Evolutionary conservation across 129 eudicot species (phyloP).

Genomic region (Cynara cardunculus): DNA sequence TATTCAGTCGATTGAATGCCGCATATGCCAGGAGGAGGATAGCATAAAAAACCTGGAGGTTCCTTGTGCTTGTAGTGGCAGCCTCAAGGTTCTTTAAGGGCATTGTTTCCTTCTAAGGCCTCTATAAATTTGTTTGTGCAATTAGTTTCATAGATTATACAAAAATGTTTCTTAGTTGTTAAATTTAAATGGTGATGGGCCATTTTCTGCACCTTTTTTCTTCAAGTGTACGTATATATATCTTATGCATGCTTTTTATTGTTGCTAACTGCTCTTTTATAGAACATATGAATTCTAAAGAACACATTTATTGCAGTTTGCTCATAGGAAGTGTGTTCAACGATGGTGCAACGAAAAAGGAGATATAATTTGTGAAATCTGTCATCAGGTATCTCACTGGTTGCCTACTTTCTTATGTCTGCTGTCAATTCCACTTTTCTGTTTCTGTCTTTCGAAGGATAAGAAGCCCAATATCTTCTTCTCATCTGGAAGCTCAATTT

Average conservation of each 20-base stretch:
- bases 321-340: constrained; percentile 82
- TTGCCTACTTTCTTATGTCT: neutral
- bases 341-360: constrained; percentile 86
- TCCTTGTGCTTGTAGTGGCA: constrained; percentile 77
- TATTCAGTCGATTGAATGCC: constrained; percentile 63
- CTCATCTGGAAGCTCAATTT: neutral
- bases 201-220: neutral
- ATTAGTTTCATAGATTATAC: neutral
- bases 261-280: neutral
- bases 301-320: constrained; percentile 43
- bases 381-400: constrained; percentile 59
- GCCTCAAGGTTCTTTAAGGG: constrained; percentile 52
- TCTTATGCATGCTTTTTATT: neutral
- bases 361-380: constrained; percentile 71
- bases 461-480: neutral
- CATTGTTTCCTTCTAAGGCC: neutral
- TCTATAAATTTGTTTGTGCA: neutral
- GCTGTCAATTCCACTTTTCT: neutral
- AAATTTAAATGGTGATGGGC: neutral
- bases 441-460: neutral
- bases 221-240: neutral
- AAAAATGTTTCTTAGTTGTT: neutral
- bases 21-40: constrained; percentile 86
- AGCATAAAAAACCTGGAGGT: constrained; percentile 50
- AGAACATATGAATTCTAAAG: neutral